Evolutionary conservation across 257 asterid species (phyloP).

Genomic region (Nicotiana noctiflora): DNA sequence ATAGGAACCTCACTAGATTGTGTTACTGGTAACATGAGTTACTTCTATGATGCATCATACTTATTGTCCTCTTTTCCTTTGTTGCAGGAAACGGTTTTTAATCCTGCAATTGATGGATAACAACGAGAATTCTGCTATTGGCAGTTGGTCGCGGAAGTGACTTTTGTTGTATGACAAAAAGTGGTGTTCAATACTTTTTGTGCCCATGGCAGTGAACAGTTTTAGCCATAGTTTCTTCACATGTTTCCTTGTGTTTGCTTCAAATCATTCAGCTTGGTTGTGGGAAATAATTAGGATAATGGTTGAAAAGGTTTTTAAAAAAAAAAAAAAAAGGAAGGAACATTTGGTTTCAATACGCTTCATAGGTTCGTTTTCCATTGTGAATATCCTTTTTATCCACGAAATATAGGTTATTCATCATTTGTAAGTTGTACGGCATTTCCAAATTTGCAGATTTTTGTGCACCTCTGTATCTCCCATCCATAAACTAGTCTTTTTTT

Average conservation of each 20-base stretch:
- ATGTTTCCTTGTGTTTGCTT: slow-evolving; percentile 17
- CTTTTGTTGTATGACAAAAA: neutral
- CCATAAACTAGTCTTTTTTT: neutral
- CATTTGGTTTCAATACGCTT: neutral
- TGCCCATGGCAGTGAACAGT: slow-evolving; percentile 12
- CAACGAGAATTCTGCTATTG: slow-evolving; percentile 11
- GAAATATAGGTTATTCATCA: slow-evolving; percentile 8
- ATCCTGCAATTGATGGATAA: slow-evolving; percentile 40
- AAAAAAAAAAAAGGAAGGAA: neutral
- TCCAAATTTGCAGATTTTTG: neutral
- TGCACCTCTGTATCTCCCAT: neutral
- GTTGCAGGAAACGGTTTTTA: slow-evolving; percentile 69
- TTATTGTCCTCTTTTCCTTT: slow-evolving; percentile 13
- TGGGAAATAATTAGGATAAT: slow-evolving; percentile 13
- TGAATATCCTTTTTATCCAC: slow-evolving; percentile 11
- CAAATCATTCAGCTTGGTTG: slow-evolving; percentile 19
- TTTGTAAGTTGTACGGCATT: neutral
- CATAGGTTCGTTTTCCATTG: slow-evolving; percentile 1
- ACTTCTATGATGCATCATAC: neutral
- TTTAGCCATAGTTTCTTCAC: slow-evolving; percentile 16
- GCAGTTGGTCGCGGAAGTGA: neutral
- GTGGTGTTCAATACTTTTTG: neutral
- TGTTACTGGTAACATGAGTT: neutral
- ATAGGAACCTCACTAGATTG: neutral
- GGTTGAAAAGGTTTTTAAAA: neutral